Base-by-base conservation (phyloP, 192 early-diverging fungal genomes). In the Funneliformis mosseae region DNA sequence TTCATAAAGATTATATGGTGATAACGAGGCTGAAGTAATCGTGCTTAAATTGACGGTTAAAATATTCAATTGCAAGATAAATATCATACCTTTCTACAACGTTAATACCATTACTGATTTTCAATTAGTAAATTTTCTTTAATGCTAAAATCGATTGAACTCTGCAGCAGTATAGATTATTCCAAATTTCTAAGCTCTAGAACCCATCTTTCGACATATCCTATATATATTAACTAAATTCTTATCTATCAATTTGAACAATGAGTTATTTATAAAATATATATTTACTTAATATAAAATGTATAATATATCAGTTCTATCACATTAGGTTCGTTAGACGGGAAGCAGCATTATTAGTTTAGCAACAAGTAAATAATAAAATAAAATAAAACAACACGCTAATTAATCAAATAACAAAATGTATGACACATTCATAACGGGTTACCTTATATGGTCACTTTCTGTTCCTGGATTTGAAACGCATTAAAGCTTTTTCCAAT, bases 401-500 rank as follows among this genome's bases (percentile, higher is more conserved):
- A n/a, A 41, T 42, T 9, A 69, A 70, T 5, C 21, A 70, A 70
- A 70, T 9, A 70, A 70, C 18, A 21, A 68, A 66, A 70, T 41
- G 10, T n/a, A 41, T 70, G 16, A 42, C 8, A n/a, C 18, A n/a
- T 70, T 43, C 9, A 42, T 42, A 70, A 43, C 68, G 68, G 45
- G 43, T 75, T 74, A 48, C 75, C 80, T 50, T 81, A 41, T 60
- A 50, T 76, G 68, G 43, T 85, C 85, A 8, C 85, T 83, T 71
- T 90, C 79, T 60, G 46, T 80, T 42, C n/a, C 78, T 77, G 74
- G 83, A 16, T 59, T 83, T 81, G 74, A 87, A 86, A 87, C 88
- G 90, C 79, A 86, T 84, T 25, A 91, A 84, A 72, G 95, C 83
- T 83, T 92, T 89, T 80, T 95, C 90, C 21, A 98, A 81, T 59